phyloP scores from a whole-genome alignment of 2,329 filamentous ascomycete species.

The Clarireedia sp. region DNA sequence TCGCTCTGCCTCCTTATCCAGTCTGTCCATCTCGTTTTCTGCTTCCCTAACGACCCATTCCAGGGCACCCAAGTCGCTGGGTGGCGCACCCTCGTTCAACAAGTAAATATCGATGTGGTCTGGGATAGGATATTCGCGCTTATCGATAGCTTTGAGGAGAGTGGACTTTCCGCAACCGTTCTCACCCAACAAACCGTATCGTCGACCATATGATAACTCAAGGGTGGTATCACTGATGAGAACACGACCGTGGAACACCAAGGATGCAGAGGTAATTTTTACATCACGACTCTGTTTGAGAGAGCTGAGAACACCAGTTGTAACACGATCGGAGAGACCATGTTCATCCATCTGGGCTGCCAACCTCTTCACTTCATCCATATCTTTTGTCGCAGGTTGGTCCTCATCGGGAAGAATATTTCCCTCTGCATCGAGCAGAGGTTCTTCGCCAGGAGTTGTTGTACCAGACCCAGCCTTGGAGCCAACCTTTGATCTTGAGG shows the following conservation, averaged over 20 bases:
- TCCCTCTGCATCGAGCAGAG: constrained; percentile 55
- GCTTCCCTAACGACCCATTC: constrained; percentile 97
- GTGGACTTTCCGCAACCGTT: constrained; percentile 99
- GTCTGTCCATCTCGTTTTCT: constrained; percentile 80
- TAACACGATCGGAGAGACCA: constrained; percentile 94
- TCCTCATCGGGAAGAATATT: constrained; percentile 45
- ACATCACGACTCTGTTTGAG: constrained; percentile 81
- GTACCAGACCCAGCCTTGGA: constrained; percentile 58
- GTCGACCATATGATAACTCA: constrained; percentile 84
- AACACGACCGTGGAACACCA: constrained; percentile 97
- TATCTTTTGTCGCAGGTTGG: constrained; percentile 64
- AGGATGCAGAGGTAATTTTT: constrained; percentile 87
- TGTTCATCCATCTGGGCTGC: constrained; percentile 92
- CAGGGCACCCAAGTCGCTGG: constrained; percentile 79
- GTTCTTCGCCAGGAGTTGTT: constrained; percentile 63
- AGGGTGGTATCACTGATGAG: constrained; percentile 89
- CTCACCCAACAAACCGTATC: constrained; percentile 89
- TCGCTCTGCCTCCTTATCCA: constrained; percentile 83
- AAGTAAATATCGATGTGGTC: constrained; percentile 98
- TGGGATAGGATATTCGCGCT: constrained; percentile 90
- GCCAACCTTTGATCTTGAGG: constrained; percentile 55
- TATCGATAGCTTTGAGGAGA: constrained; percentile 88
- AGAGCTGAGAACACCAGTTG: constrained; percentile 90
- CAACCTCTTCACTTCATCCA: constrained; percentile 77
- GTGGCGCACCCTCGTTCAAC: constrained; percentile 91